A percentile compares a stretch with the other conserved stretches of the same genome.
Conservation (phyloP, 495 filamentous ascomycete genomes). For the Lasiosphaeria ovina region DNA sequence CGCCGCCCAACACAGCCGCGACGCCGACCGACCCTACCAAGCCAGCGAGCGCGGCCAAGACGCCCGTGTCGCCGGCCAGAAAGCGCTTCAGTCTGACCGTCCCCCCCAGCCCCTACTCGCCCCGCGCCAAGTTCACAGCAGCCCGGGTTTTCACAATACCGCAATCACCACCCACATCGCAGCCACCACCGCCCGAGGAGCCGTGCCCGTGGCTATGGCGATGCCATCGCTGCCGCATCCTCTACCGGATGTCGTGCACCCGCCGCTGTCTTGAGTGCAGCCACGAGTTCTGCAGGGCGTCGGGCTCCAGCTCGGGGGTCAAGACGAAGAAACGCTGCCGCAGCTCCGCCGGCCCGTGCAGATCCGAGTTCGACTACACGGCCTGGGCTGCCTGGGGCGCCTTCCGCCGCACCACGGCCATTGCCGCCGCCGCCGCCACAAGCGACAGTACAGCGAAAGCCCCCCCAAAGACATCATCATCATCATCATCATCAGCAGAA, state of each 20-base stretch:
- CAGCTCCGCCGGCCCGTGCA: constrained; percentile 19
- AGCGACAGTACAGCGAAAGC: background rate
- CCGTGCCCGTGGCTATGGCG: constrained; percentile 46
- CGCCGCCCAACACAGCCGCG: constrained; percentile 2
- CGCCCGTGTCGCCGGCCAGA: background rate
- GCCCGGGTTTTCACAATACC: background rate
- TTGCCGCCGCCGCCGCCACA: background rate
- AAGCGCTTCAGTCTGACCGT: background rate
- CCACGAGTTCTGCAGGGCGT: constrained; percentile 38
- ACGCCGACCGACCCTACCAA: background rate
- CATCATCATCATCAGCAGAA: too few relatives aligned
- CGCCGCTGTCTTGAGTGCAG: constrained; percentile 46
- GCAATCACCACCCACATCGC: background rate
- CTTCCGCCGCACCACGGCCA: constrained; percentile 21
- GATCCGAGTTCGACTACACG: constrained; percentile 41
- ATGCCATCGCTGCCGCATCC: constrained; percentile 40
- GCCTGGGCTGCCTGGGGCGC: constrained; percentile 41
- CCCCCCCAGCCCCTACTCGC: background rate
- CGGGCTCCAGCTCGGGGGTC: background rate
- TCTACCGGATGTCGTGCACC: constrained; percentile 42
- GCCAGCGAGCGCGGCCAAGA: background rate
- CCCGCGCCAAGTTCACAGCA: background rate
- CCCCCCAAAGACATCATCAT: too few relatives aligned
- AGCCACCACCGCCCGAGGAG: background rate
- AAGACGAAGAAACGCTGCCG: background rate